Evolutionary conservation across 306 rosid species (phyloP).

Genomic region (Sindora glabra): DNA sequence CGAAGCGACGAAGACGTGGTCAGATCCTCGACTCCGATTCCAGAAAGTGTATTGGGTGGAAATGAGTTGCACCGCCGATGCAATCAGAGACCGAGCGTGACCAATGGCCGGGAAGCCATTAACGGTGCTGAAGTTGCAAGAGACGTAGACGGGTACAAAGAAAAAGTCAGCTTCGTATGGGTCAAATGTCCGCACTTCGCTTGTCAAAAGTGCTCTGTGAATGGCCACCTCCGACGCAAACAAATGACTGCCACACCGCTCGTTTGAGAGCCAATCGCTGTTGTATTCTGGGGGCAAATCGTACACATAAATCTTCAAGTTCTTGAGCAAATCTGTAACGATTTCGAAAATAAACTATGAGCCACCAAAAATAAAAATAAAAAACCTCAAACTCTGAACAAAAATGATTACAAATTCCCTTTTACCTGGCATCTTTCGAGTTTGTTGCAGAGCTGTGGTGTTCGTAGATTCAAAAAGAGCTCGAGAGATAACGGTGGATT

Average conservation of each 20-base stretch:
- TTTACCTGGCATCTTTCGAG: conserved; percentile 23
- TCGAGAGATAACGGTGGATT: conserved; percentile 33
- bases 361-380: not conserved
- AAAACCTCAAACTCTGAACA: too few relatives aligned
- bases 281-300: conserved; percentile 66
- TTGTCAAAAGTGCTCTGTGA: conserved; percentile 62
- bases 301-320: conserved; percentile 56
- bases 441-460: conserved; percentile 4
- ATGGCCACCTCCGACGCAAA: conserved; percentile 85
- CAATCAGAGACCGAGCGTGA: conserved; percentile 69
- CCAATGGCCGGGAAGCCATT: conserved; percentile 93
- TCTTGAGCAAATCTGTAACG: conserved; percentile 26
- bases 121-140: conserved; percentile 84
- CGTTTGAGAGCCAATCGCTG: conserved; percentile 54
- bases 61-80: conserved; percentile 53
- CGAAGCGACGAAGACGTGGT: conserved; percentile 89
- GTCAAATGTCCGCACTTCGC: conserved; percentile 50
- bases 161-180: conserved; percentile 72
- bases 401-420: not conserved
- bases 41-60: conserved; percentile 50
- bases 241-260: conserved; percentile 57
- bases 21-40: conserved; percentile 70
- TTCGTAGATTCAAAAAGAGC: conserved; percentile 40
- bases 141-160: conserved; percentile 87
- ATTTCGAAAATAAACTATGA: not conserved